A percentile compares a stretch with the other conserved stretches of the same genome.
Evolutionary conservation across 805 yeast species (phyloP).

Genomic region (Candida manassasensis): DNA sequence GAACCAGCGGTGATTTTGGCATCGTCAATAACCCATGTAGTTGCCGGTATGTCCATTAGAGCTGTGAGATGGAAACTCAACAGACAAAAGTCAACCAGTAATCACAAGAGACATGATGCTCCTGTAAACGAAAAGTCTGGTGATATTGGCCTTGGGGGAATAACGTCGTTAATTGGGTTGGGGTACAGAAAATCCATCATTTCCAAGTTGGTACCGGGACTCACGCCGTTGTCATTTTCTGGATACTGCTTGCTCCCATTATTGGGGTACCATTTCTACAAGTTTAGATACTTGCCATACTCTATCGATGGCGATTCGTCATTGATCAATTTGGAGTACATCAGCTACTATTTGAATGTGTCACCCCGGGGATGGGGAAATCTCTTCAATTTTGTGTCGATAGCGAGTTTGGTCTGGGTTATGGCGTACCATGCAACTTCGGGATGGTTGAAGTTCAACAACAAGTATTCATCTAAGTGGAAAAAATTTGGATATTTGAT

Average conservation of each 20-base stretch:
- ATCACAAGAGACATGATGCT: slow-evolving; percentile 9
- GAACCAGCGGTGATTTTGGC: slow-evolving; percentile 49
- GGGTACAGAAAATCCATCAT: slow-evolving; percentile 48
- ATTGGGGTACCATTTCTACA: slow-evolving; percentile 41
- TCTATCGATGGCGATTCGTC: slow-evolving; percentile 62
- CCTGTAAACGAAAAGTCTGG: slow-evolving; percentile 33
- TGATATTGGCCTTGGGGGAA: slow-evolving; percentile 58
- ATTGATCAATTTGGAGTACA: slow-evolving; percentile 47
- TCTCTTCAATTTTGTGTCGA: slow-evolving; percentile 4
- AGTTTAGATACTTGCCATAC: slow-evolving; percentile 48
- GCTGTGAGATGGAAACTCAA: slow-evolving; percentile 21
- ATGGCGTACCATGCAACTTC: slow-evolving; percentile 50
- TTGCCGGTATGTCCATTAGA: slow-evolving; percentile 48
- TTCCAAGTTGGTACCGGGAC: slow-evolving; percentile 40
- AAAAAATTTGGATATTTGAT: slow-evolving; percentile 42
- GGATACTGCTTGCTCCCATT: slow-evolving; percentile 53
- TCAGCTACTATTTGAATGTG: slow-evolving; percentile 32
- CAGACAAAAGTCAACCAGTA: background rate
- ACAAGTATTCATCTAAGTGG: slow-evolving; percentile 33
- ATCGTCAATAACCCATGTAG: slow-evolving; percentile 44
- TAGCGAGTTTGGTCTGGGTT: slow-evolving; percentile 25
- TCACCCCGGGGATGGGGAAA: slow-evolving; percentile 1
- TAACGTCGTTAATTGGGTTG: slow-evolving; percentile 49
- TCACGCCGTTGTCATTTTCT: slow-evolving; percentile 53
- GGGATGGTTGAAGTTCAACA: slow-evolving; percentile 48